Base-by-base conservation (phyloP, 371 early-diverging fungal species). In the Mucor indicus region DNA sequence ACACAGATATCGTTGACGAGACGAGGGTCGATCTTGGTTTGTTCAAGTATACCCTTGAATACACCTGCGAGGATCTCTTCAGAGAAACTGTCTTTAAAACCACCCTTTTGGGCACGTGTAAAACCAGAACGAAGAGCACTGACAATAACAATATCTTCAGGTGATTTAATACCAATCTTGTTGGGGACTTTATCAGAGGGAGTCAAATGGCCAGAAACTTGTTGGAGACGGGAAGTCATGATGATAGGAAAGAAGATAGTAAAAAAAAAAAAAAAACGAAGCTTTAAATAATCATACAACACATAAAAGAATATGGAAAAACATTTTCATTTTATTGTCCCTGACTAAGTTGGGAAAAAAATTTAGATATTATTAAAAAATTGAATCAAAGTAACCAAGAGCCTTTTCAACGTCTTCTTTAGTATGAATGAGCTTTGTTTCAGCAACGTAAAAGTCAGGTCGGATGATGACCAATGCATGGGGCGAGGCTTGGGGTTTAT, bases 1-100 rank as follows among this genome's bases (percentile, higher is more conserved):
- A 97, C 96, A 66, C 85, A 84, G 53, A 98, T 89, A 67, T 98
- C 98, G 44, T 98, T 85, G 41, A 98, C 92, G 36, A 93, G 59
- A 29, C 80, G 74, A 33, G 96, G 93, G 62, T 97, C 91, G 51
- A 98, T 83, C 53, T 85, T 84, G 51, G 89, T 84, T 60, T 87
- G 79, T 30, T 88, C 85, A 38, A 92, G 62, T 29, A 90, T 61
- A 38, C 78, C 93, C 65, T 91, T 89, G 61, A 98, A 84, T 23
- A 88, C 90, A 48, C 80, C 83, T 35, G 93, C 89, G 47, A 98
- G 79, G 20, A 97, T 79, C 62, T 91, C 92, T 62, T 80, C 77
- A 47, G 93, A 92, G 48, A 87, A 81, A 35, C 92, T 88, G 60
- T 96, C 96, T 67, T 90, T 90, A 78, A 98, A 94, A 35, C 83